A percentile compares a stretch with the other conserved stretches of the same genome.
Evolutionary conservation across 164 flowering plant species (phyloP).

Genomic region (Amborella trichopoda): DNA sequence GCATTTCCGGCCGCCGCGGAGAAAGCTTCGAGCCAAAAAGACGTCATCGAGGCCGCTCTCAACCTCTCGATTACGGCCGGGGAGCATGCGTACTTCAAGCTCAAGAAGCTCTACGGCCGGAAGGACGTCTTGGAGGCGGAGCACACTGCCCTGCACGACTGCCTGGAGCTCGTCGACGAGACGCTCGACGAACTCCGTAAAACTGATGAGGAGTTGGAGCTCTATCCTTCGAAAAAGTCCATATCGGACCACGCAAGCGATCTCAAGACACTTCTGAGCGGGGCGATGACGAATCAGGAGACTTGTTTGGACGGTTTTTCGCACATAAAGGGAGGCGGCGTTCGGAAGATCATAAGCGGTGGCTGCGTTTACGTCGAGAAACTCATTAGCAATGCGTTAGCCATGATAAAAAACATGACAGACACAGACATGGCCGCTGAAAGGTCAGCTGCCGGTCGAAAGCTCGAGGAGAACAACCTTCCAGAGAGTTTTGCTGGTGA

Average conservation of each 20-base stretch:
- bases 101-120: slow-evolving; percentile 21
- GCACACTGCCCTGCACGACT: slow-evolving; percentile 59
- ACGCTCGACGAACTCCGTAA: slow-evolving; percentile 59
- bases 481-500: slow-evolving; percentile 1
- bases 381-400: slow-evolving; percentile 72
- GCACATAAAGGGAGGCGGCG: slow-evolving; percentile 40
- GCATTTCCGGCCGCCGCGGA: slow-evolving; percentile 10
- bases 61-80: slow-evolving; percentile 39
- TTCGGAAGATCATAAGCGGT: slow-evolving; percentile 27
- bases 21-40: slow-evolving; percentile 27
- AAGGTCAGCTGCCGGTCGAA: slow-evolving; percentile 4
- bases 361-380: slow-evolving; percentile 34
- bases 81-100: slow-evolving; percentile 27
- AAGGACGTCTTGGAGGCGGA: slow-evolving; percentile 32
- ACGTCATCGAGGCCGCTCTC: slow-evolving; percentile 45
- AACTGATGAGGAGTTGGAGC: slow-evolving; percentile 30
- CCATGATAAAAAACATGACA: slow-evolving; percentile 81
- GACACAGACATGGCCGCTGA: slow-evolving; percentile 35
- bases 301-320: slow-evolving; percentile 80
- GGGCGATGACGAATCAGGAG: slow-evolving; percentile 76
- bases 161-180: slow-evolving; percentile 59
- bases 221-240: slow-evolving; percentile 41
- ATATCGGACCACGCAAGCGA: slow-evolving; percentile 40
- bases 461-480: slow-evolving; percentile 9
- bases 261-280: slow-evolving; percentile 47